These are phyloP conservation scores for Aureobasidium sp. DNA, from an alignment of 2,329 filamentous ascomycete genomes.

Conservation along the genomic window DNA sequence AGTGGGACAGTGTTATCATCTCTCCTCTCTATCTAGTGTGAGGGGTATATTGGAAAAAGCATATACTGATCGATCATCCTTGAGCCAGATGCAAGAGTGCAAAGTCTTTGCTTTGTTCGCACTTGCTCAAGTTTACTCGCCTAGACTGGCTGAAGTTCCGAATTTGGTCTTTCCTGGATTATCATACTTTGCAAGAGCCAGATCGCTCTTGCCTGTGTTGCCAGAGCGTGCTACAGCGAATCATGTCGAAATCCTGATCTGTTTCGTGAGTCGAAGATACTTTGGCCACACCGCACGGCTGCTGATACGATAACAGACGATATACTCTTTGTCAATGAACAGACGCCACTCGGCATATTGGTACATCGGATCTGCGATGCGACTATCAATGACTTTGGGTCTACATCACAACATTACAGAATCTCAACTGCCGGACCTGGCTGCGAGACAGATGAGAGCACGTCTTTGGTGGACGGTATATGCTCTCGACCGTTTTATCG, in stretches of 20 bases:
- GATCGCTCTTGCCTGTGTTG: constrained; percentile 30
- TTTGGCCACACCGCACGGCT: background rate
- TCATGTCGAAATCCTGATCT: constrained; percentile 35
- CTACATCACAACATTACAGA: constrained; percentile 6
- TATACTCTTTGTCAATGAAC: constrained; percentile 2
- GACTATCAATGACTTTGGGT: background rate
- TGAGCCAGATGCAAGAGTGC: constrained; percentile 28
- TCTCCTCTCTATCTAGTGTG: constrained; percentile 33
- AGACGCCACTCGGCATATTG: background rate
- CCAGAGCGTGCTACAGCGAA: constrained; percentile 37
- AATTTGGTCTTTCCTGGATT: constrained; percentile 35
- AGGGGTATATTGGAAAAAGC: constrained; percentile 30
- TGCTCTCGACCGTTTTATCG: constrained; percentile 22
- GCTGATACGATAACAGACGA: background rate
- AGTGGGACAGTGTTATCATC: constrained; percentile 33
- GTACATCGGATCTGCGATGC: constrained; percentile 8
- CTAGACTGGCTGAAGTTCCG: constrained; percentile 26
- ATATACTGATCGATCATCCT: constrained; percentile 27
- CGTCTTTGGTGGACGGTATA: constrained; percentile 2
- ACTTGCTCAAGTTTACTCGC: constrained; percentile 39
- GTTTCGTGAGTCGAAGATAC: constrained; percentile 26
- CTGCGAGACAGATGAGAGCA: background rate
- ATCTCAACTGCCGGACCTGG: background rate
- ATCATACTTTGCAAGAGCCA: constrained; percentile 35
- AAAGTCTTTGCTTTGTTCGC: constrained; percentile 40